phyloP scores from a whole-genome alignment of 2,329 filamentous ascomycete genomes.

The Leptographium galeiforme region DNA sequence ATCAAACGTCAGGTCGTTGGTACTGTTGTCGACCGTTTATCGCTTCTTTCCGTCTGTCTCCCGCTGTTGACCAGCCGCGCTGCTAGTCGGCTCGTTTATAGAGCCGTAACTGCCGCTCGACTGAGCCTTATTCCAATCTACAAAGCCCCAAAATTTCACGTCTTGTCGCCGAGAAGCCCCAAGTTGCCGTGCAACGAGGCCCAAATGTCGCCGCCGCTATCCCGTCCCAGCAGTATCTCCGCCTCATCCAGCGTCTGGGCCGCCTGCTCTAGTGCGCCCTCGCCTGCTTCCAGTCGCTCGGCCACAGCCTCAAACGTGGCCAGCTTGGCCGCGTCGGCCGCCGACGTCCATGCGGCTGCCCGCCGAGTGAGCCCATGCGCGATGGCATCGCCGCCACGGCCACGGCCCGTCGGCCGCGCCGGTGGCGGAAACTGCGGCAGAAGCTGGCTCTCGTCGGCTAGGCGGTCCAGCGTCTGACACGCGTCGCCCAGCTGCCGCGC shows the following conservation, averaged over 20 bases:
- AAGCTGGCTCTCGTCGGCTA: slow-evolving; percentile 50
- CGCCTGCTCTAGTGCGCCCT: slow-evolving; percentile 39
- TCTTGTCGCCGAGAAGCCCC: slow-evolving; percentile 30
- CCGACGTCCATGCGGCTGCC: slow-evolving; percentile 44
- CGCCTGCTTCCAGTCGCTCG: slow-evolving; percentile 46
- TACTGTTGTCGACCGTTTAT: too few relatives aligned
- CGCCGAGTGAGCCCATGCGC: slow-evolving; percentile 14
- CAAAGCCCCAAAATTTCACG: slow-evolving; percentile 4
- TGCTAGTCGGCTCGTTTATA: too few relatives aligned
- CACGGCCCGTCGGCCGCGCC: slow-evolving; percentile 4
- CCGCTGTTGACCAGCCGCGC: too few relatives aligned
- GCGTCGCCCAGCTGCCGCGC: slow-evolving; percentile 37
- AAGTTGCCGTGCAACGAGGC: slow-evolving; percentile 38
- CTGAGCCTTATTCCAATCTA: too few relatives aligned
- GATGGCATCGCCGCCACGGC: background rate
- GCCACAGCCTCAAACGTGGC: slow-evolving; percentile 43
- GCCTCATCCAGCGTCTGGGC: slow-evolving; percentile 36
- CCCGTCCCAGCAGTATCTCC: slow-evolving; percentile 31
- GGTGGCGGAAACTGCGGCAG: slow-evolving; percentile 37
- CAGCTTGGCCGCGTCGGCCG: slow-evolving; percentile 47
- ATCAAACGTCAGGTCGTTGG: too few relatives aligned
- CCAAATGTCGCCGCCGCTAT: slow-evolving; percentile 30
- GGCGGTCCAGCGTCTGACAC: slow-evolving; percentile 34
- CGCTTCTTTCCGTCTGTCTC: too few relatives aligned
- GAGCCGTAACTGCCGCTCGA: too few relatives aligned